A percentile compares a stretch with the other conserved stretches of the same genome.
phyloP scores from a whole-genome alignment of 2,329 filamentous ascomycete species.

The Colletotrichum liaoningense region DNA sequence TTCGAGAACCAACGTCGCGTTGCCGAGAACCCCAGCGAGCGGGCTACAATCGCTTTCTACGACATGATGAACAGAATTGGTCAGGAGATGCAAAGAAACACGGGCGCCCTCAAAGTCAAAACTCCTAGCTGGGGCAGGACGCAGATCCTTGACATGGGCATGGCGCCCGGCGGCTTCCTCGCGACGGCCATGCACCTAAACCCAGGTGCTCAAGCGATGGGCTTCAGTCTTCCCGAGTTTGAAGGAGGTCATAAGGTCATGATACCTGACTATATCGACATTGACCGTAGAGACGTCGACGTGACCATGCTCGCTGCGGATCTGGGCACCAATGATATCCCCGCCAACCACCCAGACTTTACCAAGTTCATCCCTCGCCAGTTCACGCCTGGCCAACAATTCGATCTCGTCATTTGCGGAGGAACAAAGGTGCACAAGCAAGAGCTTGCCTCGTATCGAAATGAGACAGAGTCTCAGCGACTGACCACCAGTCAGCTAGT shows the following conservation, averaged over 20 bases:
- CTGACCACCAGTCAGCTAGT: conserved; percentile 53
- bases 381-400: conserved; percentile 41
- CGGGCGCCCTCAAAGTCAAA: conserved; percentile 45
- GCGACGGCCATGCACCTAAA: conserved; percentile 47
- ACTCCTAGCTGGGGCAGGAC: conserved; percentile 7
- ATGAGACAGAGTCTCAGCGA: conserved; percentile 49
- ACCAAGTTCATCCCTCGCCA: conserved; percentile 43
- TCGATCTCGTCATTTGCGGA: conserved; percentile 60
- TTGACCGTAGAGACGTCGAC: conserved; percentile 50
- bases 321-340: conserved; percentile 49
- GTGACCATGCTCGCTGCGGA: conserved; percentile 63
- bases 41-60: conserved; percentile 47
- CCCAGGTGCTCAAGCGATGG: conserved; percentile 13
- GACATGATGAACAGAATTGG: conserved; percentile 56
- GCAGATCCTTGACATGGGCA: conserved; percentile 64
- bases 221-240: conserved; percentile 52
- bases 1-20: conserved; percentile 53
- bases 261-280: conserved; percentile 36
- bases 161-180: conserved; percentile 66
- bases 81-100: conserved; percentile 51
- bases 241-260: conserved; percentile 56
- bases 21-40: conserved; percentile 47
- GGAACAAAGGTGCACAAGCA: conserved; percentile 48
- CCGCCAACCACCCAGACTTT: conserved; percentile 45
- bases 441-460: conserved; percentile 43